Evolutionary conservation across 768 basidiomycete species (phyloP).

Genomic region (Naganishia friedmannii): DNA sequence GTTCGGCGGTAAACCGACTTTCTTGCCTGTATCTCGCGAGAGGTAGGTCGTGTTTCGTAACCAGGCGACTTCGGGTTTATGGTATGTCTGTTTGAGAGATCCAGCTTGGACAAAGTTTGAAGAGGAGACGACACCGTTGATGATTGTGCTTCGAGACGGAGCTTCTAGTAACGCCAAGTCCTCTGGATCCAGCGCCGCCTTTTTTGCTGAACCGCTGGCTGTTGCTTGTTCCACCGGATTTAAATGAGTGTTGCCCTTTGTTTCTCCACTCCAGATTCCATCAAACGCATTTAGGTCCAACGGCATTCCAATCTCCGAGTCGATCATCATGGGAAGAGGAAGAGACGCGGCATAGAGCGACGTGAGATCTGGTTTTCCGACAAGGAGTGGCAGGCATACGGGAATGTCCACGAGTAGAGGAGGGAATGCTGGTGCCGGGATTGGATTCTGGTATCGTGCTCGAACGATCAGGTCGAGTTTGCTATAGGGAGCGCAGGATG

Average conservation of each 20-base stretch:
- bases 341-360: conserved; percentile 74
- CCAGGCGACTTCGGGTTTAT: conserved; percentile 72
- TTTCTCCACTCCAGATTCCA: conserved; percentile 77
- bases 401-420: conserved; percentile 89
- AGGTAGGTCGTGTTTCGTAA: conserved; percentile 88
- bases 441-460: conserved; percentile 88
- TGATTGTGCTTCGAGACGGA: conserved; percentile 54
- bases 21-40: conserved; percentile 28
- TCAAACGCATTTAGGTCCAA: conserved; percentile 80
- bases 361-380: conserved; percentile 75
- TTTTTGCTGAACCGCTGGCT: conserved; percentile 66
- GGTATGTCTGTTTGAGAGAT: conserved; percentile 54
- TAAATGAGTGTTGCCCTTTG: conserved; percentile 49
- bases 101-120: conserved; percentile 53
- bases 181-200: conserved; percentile 35
- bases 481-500: conserved; percentile 36
- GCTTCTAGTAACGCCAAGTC: conserved; percentile 65
- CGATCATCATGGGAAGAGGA: conserved; percentile 90
- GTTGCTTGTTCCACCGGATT: conserved; percentile 65
- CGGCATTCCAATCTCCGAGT: conserved; percentile 95
- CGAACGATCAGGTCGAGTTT: conserved; percentile 89
- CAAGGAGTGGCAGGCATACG: conserved; percentile 81
- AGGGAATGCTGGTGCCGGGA: conserved; percentile 94
- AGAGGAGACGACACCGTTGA: conserved; percentile 55
- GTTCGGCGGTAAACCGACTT: conserved; percentile 6